Conservation (phyloP, 805 yeast genomes). For the Lipomyces kockii region DNA sequence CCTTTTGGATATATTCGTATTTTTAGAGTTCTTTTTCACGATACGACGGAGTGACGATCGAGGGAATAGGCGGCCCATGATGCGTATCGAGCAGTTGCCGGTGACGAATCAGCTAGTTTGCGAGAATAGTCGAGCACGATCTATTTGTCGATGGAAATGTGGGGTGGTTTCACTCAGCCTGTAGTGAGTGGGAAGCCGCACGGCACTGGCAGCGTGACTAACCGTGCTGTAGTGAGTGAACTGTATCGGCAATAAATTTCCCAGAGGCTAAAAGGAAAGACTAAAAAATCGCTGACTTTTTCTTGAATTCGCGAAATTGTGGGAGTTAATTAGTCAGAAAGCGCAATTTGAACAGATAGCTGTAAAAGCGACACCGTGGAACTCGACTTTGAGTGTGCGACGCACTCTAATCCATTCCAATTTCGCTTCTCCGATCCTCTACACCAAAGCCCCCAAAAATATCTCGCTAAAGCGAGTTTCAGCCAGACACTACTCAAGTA, state of each 20-base stretch:
- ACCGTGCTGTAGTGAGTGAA: background rate
- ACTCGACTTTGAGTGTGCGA: too few relatives aligned
- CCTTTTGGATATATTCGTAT: constrained; percentile 14
- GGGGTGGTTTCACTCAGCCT: background rate
- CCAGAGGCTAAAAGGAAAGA: background rate
- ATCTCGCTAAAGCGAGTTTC: background rate
- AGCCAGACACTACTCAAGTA: background rate
- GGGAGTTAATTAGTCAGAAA: background rate
- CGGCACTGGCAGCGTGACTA: background rate
- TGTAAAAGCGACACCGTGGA: too few relatives aligned
- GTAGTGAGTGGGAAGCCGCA: background rate
- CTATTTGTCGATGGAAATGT: background rate
- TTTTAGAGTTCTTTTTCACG: constrained; percentile 11
- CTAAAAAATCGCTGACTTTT: background rate
- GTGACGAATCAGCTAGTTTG: background rate
- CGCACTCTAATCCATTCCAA: too few relatives aligned
- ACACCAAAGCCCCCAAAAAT: background rate
- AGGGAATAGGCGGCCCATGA: constrained; percentile 31
- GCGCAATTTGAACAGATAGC: too few relatives aligned
- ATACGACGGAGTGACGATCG: constrained; percentile 24
- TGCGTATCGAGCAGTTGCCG: background rate
- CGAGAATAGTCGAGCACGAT: background rate
- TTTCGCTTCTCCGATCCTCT: too few relatives aligned
- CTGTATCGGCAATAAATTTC: background rate
- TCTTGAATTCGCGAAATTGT: background rate